phyloP scores from a whole-genome alignment of 164 flowering plant species.

The Umbilicus rupestris region DNA sequence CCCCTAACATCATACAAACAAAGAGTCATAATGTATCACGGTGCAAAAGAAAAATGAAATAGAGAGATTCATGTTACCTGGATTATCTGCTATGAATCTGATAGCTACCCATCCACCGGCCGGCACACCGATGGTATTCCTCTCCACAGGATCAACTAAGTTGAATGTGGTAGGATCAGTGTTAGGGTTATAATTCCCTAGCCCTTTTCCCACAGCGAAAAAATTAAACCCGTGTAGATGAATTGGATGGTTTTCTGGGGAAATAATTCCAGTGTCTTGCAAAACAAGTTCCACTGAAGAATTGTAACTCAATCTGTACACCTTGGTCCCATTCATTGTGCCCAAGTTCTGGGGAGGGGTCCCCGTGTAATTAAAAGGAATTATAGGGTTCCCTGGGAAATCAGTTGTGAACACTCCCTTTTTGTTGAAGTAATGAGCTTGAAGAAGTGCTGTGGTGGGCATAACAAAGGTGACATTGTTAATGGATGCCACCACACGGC shows the following conservation, averaged over 20 bases:
- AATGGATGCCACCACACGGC: slow-evolving; percentile 43
- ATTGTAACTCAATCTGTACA: slow-evolving; percentile 43
- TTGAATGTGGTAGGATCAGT: slow-evolving; percentile 48
- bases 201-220: slow-evolving; percentile 55
- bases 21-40: not conserved
- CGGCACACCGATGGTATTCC: slow-evolving; percentile 74
- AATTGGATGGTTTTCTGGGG: slow-evolving; percentile 65
- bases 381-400: slow-evolving; percentile 55
- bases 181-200: slow-evolving; percentile 51
- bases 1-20: slow-evolving; percentile 23
- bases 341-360: slow-evolving; percentile 28
- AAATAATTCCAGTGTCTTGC: slow-evolving; percentile 60
- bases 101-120: slow-evolving; percentile 78
- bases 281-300: slow-evolving; percentile 50
- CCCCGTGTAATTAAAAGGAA: slow-evolving; percentile 46
- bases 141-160: slow-evolving; percentile 71
- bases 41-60: not conserved
- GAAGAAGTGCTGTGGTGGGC: slow-evolving; percentile 58
- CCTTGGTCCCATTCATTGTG: slow-evolving; percentile 44
- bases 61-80: slow-evolving; percentile 30
- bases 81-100: slow-evolving; percentile 72
- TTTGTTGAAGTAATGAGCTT: slow-evolving; percentile 60
- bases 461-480: slow-evolving; percentile 69
- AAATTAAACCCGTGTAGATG: slow-evolving; percentile 81
- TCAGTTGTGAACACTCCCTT: slow-evolving; percentile 66